Conservation (phyloP, 176 grass and related monocot genomes). For the Poa annua region DNA sequence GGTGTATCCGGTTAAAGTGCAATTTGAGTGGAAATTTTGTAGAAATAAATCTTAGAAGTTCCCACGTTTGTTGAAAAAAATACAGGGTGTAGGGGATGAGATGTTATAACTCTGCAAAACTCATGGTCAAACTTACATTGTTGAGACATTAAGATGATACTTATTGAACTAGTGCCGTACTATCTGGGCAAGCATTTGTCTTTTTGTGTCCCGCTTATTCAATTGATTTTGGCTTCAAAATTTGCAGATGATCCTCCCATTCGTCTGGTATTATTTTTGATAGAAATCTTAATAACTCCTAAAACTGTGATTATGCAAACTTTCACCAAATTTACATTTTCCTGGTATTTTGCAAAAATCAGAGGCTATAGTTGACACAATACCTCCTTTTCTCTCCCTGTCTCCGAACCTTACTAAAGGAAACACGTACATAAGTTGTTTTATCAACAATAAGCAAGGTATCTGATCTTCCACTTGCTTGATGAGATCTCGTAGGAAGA, state of each 20-base stretch:
- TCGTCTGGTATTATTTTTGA: slow-evolving; percentile 6
- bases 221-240: slow-evolving; percentile 7
- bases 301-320: slow-evolving; percentile 2
- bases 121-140: slow-evolving; percentile 12
- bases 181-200: slow-evolving; percentile 1
- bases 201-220: not conserved
- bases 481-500: too few relatives aligned
- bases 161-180: not conserved
- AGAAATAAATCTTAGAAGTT: slow-evolving; percentile 4
- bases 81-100: not conserved
- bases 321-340: slow-evolving; percentile 2
- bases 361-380: not conserved
- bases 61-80: slow-evolving; percentile 1
- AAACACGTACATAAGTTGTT: too few relatives aligned
- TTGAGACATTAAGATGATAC: slow-evolving; percentile 1
- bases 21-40: not conserved
- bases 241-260: not conserved
- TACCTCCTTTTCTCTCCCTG: not conserved
- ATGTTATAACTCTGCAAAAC: slow-evolving; percentile 8
- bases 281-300: slow-evolving; percentile 5
- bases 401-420: too few relatives aligned
- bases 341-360: not conserved
- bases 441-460: too few relatives aligned
- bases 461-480: too few relatives aligned
- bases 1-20: not conserved